Conservation (phyloP, 306 rosid genomes). For the Inga oerstediana region DNA sequence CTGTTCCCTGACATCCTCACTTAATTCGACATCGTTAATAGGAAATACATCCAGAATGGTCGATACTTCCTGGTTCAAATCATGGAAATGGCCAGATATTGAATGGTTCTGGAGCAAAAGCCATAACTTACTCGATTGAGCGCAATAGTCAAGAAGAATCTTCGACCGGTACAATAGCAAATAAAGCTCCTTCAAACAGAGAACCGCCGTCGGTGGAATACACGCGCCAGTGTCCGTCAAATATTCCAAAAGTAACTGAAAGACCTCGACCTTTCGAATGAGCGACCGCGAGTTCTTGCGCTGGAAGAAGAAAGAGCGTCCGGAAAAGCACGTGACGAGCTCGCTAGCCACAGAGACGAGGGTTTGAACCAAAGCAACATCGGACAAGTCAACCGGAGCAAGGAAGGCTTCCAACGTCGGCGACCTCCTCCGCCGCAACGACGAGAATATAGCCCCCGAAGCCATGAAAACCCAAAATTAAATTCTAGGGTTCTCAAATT, state of each 20-base stretch:
- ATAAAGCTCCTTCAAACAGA: slow-evolving; percentile 76
- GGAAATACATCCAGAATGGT: slow-evolving; percentile 88
- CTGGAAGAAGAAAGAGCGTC: slow-evolving; percentile 54
- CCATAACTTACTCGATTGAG: slow-evolving; percentile 78
- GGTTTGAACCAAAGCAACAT: slow-evolving; percentile 54
- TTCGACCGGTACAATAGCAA: slow-evolving; percentile 68
- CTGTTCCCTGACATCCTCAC: slow-evolving; percentile 71
- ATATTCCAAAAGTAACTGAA: slow-evolving; percentile 58
- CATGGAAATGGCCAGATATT: slow-evolving; percentile 81
- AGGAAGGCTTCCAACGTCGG: slow-evolving; percentile 72
- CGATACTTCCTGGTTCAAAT: slow-evolving; percentile 72
- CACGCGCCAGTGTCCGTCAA: slow-evolving; percentile 43
- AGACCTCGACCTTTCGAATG: slow-evolving; percentile 62
- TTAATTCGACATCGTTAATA: slow-evolving; percentile 50
- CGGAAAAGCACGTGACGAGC: slow-evolving; percentile 51
- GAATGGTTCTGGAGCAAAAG: slow-evolving; percentile 80
- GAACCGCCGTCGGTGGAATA: slow-evolving; percentile 52
- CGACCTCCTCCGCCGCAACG: slow-evolving; percentile 75
- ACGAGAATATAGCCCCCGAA: slow-evolving; percentile 71
- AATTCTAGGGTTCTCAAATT: slow-evolving; percentile 9
- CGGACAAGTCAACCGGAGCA: slow-evolving; percentile 72
- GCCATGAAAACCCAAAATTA: slow-evolving; percentile 46
- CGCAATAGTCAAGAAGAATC: slow-evolving; percentile 79
- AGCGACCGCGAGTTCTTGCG: slow-evolving; percentile 69
- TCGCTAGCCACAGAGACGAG: slow-evolving; percentile 58